Evolutionary conservation across 2,329 filamentous ascomycete species (phyloP).

Genomic region (Microsporum ferrugineum): DNA sequence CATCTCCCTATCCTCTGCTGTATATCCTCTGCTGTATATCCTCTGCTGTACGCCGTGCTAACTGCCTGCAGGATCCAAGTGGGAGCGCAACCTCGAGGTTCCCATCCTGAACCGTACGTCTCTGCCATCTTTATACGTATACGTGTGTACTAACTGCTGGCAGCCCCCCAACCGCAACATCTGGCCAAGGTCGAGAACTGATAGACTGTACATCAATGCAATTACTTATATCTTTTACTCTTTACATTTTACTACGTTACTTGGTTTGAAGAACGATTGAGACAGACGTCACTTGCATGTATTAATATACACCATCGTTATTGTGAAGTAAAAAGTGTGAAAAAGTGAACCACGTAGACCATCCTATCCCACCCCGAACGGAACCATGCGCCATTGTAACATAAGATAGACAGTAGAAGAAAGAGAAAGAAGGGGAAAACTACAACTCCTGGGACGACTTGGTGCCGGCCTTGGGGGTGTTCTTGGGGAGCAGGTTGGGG

Average conservation of each 20-base stretch:
- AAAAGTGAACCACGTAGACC: background rate
- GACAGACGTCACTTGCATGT: background rate
- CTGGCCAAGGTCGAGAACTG: constrained; percentile 1
- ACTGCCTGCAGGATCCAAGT: constrained; percentile 65
- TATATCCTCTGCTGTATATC: background rate
- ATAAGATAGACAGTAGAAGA: constrained; percentile 31
- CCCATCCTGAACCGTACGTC: constrained; percentile 68
- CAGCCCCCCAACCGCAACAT: constrained; percentile 21
- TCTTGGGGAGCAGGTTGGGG: constrained; percentile 98
- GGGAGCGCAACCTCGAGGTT: constrained; percentile 78
- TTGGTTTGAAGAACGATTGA: background rate
- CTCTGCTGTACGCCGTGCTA: background rate
- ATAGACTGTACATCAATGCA: background rate
- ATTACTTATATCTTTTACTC: background rate
- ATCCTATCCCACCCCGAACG: constrained; percentile 46
- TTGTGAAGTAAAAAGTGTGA: background rate
- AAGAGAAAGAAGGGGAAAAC: constrained; percentile 27
- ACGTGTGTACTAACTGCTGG: background rate
- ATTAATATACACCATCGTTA: constrained; percentile 1
- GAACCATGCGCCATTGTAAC: constrained; percentile 56
- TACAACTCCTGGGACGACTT: constrained; percentile 66
- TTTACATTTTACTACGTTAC: background rate
- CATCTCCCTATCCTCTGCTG: background rate
- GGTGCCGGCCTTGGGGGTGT: constrained; percentile 81
- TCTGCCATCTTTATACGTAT: background rate